A percentile compares a stretch with the other conserved stretches of the same genome.
phyloP scores from a whole-genome alignment of 2,329 filamentous ascomycete species.

The Verticillium nubilum region DNA sequence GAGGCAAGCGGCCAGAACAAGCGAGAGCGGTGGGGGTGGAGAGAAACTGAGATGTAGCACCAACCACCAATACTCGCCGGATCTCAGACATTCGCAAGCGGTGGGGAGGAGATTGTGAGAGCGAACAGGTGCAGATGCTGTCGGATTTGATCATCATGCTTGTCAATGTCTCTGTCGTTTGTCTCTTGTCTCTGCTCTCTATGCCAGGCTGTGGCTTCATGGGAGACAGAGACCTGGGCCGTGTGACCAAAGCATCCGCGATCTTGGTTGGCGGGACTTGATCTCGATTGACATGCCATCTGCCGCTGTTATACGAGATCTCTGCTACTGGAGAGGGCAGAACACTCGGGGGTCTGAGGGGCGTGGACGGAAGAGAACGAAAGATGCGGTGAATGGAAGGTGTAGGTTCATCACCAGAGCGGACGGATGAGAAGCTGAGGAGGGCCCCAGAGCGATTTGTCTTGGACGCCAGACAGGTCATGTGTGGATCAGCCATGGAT shows the following conservation, averaged over 20 bases:
- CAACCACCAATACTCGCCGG: slow-evolving; percentile 13
- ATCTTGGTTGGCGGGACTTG: slow-evolving; percentile 13
- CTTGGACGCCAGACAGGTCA: slow-evolving; percentile 2
- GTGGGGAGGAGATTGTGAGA: slow-evolving; percentile 6
- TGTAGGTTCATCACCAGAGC: neutral
- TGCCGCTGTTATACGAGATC: slow-evolving; percentile 16
- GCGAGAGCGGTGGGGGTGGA: slow-evolving; percentile 13
- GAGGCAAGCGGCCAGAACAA: slow-evolving; percentile 6
- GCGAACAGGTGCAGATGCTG: slow-evolving; percentile 6
- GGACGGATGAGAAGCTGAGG: neutral
- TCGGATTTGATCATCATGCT: neutral
- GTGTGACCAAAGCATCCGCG: slow-evolving; percentile 11
- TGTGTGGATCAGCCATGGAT: neutral
- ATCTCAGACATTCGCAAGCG: slow-evolving; percentile 12
- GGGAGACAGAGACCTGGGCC: neutral
- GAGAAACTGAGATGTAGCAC: neutral
- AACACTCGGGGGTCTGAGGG: neutral
- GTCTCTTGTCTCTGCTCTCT: neutral
- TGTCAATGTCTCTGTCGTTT: neutral
- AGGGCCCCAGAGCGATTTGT: neutral
- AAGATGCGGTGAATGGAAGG: neutral
- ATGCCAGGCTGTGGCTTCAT: neutral
- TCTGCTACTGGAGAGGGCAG: neutral
- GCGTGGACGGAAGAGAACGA: neutral
- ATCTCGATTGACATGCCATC: slow-evolving; percentile 14